A percentile compares a stretch with the other conserved stretches of the same genome.
Evolutionary conservation across 1,139 yeast genomes (phyloP).

Genomic region (Arxiozyma telluris): DNA sequence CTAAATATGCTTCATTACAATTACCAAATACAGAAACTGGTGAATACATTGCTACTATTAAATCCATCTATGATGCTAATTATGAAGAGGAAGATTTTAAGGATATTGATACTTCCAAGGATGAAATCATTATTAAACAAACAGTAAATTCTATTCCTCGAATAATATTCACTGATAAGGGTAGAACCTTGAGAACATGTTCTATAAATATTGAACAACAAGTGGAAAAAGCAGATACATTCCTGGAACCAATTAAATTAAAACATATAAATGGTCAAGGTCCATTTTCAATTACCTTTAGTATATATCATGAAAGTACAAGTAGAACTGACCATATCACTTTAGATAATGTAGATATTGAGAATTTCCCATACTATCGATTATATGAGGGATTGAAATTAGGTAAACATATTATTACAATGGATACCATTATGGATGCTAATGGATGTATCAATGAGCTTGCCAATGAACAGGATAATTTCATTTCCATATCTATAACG

Average conservation of each 20-base stretch:
- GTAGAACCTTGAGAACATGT: constrained; percentile 49
- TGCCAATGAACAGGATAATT: constrained; percentile 18
- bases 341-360: constrained; percentile 31
- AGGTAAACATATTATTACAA: constrained; percentile 50
- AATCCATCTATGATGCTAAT: constrained; percentile 55
- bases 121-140: constrained; percentile 45
- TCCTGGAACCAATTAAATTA: constrained; percentile 48
- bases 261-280: constrained; percentile 44
- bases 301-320: constrained; percentile 45
- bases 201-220: constrained; percentile 38
- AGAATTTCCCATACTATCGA: constrained; percentile 31
- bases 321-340: constrained; percentile 38
- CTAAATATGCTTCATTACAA: constrained; percentile 41
- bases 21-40: constrained; percentile 43
- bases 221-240: constrained; percentile 5
- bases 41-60: constrained; percentile 50
- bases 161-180: constrained; percentile 42
- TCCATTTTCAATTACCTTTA: constrained; percentile 54
- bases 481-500: constrained; percentile 46
- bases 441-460: constrained; percentile 54
- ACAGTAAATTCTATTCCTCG: constrained; percentile 53
- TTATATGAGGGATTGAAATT: constrained; percentile 39
- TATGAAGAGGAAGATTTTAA: constrained; percentile 44
- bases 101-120: constrained; percentile 24
- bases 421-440: constrained; percentile 53